A percentile compares a stretch with the other conserved stretches of the same genome.
Evolutionary conservation across 345 rosid species (phyloP).

Genomic region (Sisymbrium altissimum): DNA sequence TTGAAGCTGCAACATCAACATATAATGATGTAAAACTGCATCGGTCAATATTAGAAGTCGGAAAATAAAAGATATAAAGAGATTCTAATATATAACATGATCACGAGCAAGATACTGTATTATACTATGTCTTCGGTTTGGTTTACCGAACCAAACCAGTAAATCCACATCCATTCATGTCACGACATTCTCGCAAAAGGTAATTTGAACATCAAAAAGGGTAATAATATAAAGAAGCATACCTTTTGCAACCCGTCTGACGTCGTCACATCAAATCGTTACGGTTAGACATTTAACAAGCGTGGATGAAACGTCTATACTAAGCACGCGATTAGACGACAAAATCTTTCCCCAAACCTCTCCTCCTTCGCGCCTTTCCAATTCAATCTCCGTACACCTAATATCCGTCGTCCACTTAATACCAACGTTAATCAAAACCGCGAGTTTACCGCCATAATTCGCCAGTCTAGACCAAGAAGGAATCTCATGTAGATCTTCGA

Average conservation of each 20-base stretch:
- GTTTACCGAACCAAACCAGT: too few relatives aligned
- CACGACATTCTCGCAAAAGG: too few relatives aligned
- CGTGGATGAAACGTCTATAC: neutral
- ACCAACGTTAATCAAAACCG: constrained; percentile 53
- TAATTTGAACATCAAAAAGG: too few relatives aligned
- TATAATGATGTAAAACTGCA: too few relatives aligned
- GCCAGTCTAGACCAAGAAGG: constrained; percentile 24
- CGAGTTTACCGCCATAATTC: constrained; percentile 53
- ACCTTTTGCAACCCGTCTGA: neutral
- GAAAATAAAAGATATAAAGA: too few relatives aligned
- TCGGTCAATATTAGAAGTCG: too few relatives aligned
- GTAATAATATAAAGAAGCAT: too few relatives aligned
- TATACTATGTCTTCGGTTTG: too few relatives aligned
- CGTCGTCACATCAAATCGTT: neutral
- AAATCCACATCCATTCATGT: too few relatives aligned
- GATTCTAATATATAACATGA: too few relatives aligned
- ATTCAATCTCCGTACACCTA: neutral
- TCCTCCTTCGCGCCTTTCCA: neutral
- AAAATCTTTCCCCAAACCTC: neutral
- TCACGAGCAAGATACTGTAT: too few relatives aligned
- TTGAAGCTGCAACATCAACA: too few relatives aligned
- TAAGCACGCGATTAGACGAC: neutral
- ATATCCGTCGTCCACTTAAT: neutral
- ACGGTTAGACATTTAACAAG: neutral
- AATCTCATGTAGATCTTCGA: constrained; percentile 44